A percentile compares a stretch with the other conserved stretches of the same genome.
phyloP scores from a whole-genome alignment of 2,329 filamentous ascomycete species.

The Aspergillus texensis region DNA sequence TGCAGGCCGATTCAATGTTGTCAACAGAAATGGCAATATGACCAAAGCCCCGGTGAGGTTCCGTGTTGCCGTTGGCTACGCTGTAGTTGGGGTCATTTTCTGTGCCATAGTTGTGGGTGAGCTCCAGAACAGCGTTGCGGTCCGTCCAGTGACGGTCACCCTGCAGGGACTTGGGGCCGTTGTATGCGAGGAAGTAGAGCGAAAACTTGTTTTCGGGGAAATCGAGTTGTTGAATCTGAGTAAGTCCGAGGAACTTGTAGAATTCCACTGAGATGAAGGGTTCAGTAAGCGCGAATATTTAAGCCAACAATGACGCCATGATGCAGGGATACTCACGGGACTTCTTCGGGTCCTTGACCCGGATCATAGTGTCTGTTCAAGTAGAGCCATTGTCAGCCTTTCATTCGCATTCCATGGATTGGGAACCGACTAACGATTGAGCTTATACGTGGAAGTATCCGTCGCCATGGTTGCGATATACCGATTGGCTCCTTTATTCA shows the following conservation, averaged over 20 bases:
- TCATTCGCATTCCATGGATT: not conserved
- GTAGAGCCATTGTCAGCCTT: conserved; percentile 22
- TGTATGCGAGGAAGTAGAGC: conserved; percentile 92
- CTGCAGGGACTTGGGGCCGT: conserved; percentile 74
- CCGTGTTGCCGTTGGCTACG: conserved; percentile 85
- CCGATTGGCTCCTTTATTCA: conserved; percentile 27
- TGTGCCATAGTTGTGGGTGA: conserved; percentile 84
- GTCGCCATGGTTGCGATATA: conserved; percentile 55
- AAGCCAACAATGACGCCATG: not conserved
- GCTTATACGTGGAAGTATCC: conserved; percentile 65
- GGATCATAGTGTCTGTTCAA: conserved; percentile 65
- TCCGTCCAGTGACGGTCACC: conserved; percentile 73
- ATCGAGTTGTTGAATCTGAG: conserved; percentile 74
- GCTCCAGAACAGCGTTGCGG: conserved; percentile 86
- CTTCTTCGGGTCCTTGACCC: conserved; percentile 89
- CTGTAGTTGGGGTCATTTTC: conserved; percentile 81
- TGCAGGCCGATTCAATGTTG: conserved; percentile 85
- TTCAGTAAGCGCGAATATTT: not conserved
- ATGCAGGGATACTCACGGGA: conserved; percentile 56
- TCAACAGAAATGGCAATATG: conserved; percentile 84
- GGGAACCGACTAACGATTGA: conserved; percentile 58
- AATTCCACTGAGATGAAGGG: conserved; percentile 69
- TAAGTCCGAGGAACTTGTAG: conserved; percentile 91
- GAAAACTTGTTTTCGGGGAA: conserved; percentile 91
- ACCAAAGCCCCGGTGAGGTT: conserved; percentile 80